These are phyloP conservation scores for Tinospora cordifolia DNA, from an alignment of 164 flowering plant genomes.

Conservation along the genomic window DNA sequence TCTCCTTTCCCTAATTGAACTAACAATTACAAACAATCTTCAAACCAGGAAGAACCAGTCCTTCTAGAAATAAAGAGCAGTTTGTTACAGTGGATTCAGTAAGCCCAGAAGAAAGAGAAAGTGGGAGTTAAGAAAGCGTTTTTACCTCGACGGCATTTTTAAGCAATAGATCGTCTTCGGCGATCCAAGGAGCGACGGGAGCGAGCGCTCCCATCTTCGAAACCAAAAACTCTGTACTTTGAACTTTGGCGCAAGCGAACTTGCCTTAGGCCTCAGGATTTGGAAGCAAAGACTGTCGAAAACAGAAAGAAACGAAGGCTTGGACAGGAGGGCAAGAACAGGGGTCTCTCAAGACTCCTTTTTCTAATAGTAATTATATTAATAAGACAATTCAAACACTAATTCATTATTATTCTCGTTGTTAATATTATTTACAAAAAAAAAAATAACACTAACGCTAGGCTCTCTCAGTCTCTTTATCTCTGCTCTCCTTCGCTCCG, in stretches of 20 bases:
- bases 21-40: background rate
- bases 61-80: background rate
- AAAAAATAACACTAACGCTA: too few relatives aligned
- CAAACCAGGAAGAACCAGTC: background rate
- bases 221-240: background rate
- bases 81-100: background rate
- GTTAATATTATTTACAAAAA: too few relatives aligned
- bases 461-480: too few relatives aligned
- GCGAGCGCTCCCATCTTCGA: slow-evolving; percentile 48
- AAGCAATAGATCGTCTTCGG: slow-evolving; percentile 62
- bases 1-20: background rate
- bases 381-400: too few relatives aligned
- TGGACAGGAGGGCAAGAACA: background rate
- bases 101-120: background rate
- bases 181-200: slow-evolving; percentile 47
- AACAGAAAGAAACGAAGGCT: background rate
- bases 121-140: background rate
- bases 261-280: background rate
- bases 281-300: background rate
- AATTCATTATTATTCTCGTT: too few relatives aligned
- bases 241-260: too few relatives aligned
- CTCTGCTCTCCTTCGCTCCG: too few relatives aligned
- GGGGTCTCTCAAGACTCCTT: too few relatives aligned
- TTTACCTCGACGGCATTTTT: slow-evolving; percentile 77
- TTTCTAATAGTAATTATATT: too few relatives aligned